phyloP scores from a whole-genome alignment of 305 asterid species.

The Solanum hybrid region DNA sequence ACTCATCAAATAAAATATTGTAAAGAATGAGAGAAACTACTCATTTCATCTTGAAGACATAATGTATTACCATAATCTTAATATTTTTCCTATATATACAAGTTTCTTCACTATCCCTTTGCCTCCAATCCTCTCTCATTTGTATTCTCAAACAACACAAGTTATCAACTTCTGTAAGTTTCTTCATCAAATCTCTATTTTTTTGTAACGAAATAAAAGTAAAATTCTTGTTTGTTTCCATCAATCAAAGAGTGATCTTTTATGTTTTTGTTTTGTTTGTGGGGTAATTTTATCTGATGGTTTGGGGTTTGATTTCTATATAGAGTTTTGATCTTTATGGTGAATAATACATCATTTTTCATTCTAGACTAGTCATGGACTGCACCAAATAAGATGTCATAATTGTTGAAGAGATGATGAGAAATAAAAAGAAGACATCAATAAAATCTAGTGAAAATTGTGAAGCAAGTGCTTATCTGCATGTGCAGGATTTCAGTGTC shows the following conservation, averaged over 20 bases:
- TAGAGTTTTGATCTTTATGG: background rate
- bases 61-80: background rate
- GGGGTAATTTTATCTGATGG: background rate
- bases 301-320: background rate
- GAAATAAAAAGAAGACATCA: background rate
- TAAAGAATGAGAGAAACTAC: background rate
- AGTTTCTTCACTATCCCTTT: background rate
- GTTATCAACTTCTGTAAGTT: background rate
- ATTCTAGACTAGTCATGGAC: background rate
- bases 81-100: background rate
- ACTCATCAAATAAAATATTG: background rate
- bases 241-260: background rate
- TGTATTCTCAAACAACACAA: background rate
- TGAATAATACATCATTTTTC: no score
- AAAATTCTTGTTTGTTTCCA: no score
- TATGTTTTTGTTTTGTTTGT: background rate
- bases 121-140: background rate
- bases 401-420: background rate
- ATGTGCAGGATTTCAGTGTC: no score
- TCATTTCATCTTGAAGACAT: background rate
- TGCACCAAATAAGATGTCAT: background rate
- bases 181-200: background rate
- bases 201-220: background rate
- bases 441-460: no score
- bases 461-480: no score